A percentile compares a stretch with the other conserved stretches of the same genome.
Evolutionary conservation across 192 early-diverging fungal genomes (phyloP).

Genomic region (Glomus cerebriforme): DNA sequence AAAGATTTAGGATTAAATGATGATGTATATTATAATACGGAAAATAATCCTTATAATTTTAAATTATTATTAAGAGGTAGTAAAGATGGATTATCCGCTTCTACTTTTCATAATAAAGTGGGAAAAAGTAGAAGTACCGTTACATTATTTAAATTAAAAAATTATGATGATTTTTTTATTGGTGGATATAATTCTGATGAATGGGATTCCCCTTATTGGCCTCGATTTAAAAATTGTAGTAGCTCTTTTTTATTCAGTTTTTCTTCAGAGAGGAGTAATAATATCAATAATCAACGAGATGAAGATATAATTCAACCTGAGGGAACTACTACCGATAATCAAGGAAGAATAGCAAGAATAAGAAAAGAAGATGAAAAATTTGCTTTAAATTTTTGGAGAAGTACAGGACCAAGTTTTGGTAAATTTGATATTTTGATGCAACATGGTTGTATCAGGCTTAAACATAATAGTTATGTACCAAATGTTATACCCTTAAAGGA

Average conservation of each 20-base stretch:
- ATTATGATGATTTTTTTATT: constrained; percentile 11
- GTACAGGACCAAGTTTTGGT: constrained; percentile 20
- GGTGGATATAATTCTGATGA: constrained; percentile 24
- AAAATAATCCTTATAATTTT: constrained; percentile 18
- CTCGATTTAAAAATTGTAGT: neutral
- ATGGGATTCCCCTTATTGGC: constrained; percentile 13
- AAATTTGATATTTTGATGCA: constrained; percentile 23
- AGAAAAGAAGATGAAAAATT: neutral
- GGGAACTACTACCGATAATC: neutral
- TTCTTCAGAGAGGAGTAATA: neutral
- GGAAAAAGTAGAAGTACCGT: neutral
- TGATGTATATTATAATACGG: neutral
- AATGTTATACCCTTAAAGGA: neutral
- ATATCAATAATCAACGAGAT: neutral
- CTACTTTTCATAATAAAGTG: neutral
- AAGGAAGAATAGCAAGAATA: constrained; percentile 8
- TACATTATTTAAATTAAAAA: neutral
- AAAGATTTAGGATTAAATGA: neutral
- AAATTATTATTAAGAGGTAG: constrained; percentile 26
- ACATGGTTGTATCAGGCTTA: neutral
- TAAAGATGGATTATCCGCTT: constrained; percentile 12
- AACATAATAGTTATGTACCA: constrained; percentile 12
- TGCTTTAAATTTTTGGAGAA: constrained; percentile 19
- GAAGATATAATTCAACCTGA: too few species aligned
- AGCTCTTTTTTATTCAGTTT: constrained; percentile 1